phyloP scores from a whole-genome alignment of 2,329 filamentous ascomycete genomes.

The Diaporthe vexans region DNA sequence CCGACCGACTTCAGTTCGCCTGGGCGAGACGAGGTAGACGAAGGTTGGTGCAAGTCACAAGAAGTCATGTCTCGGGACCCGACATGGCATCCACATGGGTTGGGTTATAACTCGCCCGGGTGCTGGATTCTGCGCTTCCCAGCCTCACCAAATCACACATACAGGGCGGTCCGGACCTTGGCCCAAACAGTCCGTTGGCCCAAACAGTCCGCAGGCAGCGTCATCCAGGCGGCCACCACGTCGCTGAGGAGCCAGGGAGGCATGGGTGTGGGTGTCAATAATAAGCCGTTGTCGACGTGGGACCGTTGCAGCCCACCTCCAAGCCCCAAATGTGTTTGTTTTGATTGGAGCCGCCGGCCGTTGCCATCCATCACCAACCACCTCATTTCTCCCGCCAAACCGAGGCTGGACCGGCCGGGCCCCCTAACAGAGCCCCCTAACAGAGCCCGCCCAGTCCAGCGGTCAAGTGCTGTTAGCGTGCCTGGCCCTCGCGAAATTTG shows the following conservation, averaged over 20 bases:
- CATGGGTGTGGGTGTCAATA: not conserved
- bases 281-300: constrained; percentile 4
- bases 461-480: not conserved
- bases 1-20: too few species aligned
- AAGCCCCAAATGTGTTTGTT: constrained; percentile 12
- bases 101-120: constrained; percentile 18
- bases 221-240: constrained; percentile 24
- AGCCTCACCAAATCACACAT: constrained; percentile 36
- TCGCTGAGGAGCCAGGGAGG: constrained; percentile 19
- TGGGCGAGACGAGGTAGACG: too few species aligned
- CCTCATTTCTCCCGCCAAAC: too few species aligned
- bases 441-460: not conserved
- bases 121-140: constrained; percentile 7
- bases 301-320: constrained; percentile 8
- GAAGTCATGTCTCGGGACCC: constrained; percentile 23
- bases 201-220: constrained; percentile 20
- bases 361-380: not conserved
- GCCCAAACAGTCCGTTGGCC: constrained; percentile 5
- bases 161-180: not conserved
- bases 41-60: not conserved
- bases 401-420: not conserved
- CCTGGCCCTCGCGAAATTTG: not conserved
- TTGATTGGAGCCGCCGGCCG: constrained; percentile 34
- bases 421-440: not conserved
- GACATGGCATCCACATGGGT: constrained; percentile 33